phyloP scores from a whole-genome alignment of 2,329 filamentous ascomycete genomes.

The Phaeosphaeria sp. region DNA sequence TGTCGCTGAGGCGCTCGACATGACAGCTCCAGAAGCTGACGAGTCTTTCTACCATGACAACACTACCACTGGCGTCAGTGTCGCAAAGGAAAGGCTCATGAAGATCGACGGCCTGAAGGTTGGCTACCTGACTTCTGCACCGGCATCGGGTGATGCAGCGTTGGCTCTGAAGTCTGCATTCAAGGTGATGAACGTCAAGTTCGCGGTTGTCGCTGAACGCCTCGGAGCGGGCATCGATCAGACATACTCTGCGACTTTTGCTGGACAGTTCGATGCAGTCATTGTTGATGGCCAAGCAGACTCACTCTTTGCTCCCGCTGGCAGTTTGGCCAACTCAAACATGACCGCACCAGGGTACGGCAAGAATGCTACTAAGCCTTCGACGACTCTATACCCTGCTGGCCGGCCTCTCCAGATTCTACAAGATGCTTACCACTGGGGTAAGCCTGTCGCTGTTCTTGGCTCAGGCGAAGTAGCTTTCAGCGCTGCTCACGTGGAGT shows the following conservation, averaged over 20 bases:
- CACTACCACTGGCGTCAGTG: constrained; percentile 66
- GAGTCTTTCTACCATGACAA: constrained; percentile 73
- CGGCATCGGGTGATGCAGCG: constrained; percentile 50
- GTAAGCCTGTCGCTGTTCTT: constrained; percentile 71
- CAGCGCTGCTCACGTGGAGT: constrained; percentile 54
- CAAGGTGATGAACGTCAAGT: constrained; percentile 59
- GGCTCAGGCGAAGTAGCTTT: constrained; percentile 56
- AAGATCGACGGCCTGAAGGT: constrained; percentile 69
- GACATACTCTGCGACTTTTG: constrained; percentile 72
- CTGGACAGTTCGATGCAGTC: constrained; percentile 68
- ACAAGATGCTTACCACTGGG: constrained; percentile 69
- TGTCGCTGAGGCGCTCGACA: constrained; percentile 67
- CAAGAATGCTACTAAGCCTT: constrained; percentile 26
- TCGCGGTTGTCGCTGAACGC: constrained; percentile 67
- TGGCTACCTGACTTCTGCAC: constrained; percentile 64
- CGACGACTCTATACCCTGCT: constrained; percentile 66
- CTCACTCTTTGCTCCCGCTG: constrained; percentile 60
- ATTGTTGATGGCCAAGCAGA: constrained; percentile 63
- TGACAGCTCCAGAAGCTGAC: constrained; percentile 66
- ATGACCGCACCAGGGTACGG: constrained; percentile 27
- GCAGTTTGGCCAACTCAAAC: constrained; percentile 35
- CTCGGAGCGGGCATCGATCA: constrained; percentile 62
- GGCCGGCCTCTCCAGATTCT: constrained; percentile 70
- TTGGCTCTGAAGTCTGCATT: constrained; percentile 64
- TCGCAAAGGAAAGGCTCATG: constrained; percentile 64